Conservation (phyloP, 768 basidiomycete genomes). For the Kwoniella sp. region DNA sequence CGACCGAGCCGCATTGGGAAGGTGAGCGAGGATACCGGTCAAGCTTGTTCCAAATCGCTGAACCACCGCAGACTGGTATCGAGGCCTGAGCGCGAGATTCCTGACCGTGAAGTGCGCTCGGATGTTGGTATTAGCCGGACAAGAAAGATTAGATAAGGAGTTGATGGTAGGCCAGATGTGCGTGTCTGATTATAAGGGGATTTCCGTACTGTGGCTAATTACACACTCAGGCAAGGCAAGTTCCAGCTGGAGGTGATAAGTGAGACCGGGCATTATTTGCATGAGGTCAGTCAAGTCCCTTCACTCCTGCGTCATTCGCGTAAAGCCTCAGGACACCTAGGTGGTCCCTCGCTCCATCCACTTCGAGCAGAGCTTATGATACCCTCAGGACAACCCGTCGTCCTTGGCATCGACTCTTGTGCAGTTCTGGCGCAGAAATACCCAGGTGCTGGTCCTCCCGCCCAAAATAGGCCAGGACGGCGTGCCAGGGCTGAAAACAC, state of each 20-base stretch:
- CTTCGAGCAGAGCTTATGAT: not conserved
- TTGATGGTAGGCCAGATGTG: slow-evolving; percentile 97
- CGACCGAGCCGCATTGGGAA: slow-evolving; percentile 84
- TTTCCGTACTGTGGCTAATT: not conserved
- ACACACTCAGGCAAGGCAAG: slow-evolving; percentile 57
- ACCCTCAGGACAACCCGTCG: slow-evolving; percentile 80
- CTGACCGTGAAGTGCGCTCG: slow-evolving; percentile 72
- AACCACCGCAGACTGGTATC: slow-evolving; percentile 75
- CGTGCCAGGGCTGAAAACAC: slow-evolving; percentile 2
- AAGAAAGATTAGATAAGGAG: slow-evolving; percentile 84
- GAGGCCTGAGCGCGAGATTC: slow-evolving; percentile 72
- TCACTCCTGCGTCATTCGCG: no score
- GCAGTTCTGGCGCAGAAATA: slow-evolving; percentile 85
- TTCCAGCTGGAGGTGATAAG: slow-evolving; percentile 87
- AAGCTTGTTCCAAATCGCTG: not conserved
- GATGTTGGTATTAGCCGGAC: slow-evolving; percentile 82
- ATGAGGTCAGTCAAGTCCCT: slow-evolving; percentile 72
- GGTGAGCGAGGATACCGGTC: slow-evolving; percentile 53
- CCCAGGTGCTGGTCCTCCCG: slow-evolving; percentile 40
- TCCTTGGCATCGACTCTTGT: slow-evolving; percentile 72
- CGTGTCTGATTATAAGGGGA: slow-evolving; percentile 40
- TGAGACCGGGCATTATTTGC: slow-evolving; percentile 86
- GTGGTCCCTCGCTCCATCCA: not conserved
- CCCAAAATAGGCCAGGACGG: slow-evolving; percentile 41
- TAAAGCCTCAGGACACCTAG: no score